Percentiles rank a stretch among this genome's conserved stretches.
Evolutionary conservation across 73 alveolate species (phyloP).

Genomic region (Halteria grandinella): DNA sequence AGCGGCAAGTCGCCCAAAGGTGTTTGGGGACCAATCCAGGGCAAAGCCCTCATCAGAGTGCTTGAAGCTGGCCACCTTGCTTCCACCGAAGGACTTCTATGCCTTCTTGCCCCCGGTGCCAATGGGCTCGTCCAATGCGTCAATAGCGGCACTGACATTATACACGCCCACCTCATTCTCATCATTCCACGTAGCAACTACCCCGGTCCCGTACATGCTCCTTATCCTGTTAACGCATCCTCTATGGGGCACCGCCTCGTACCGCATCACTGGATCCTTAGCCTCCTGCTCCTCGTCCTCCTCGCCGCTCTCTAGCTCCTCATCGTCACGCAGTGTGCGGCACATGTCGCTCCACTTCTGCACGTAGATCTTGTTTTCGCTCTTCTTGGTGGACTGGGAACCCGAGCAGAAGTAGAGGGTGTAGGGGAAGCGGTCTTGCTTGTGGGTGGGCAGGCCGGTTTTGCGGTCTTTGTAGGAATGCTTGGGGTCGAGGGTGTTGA

Average conservation of each 20-base stretch:
- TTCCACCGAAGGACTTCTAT: slow-evolving; percentile 53
- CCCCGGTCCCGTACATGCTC: slow-evolving; percentile 84
- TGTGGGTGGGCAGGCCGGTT: slow-evolving; percentile 60
- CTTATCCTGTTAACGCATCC: slow-evolving; percentile 90
- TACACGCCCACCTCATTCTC: slow-evolving; percentile 83
- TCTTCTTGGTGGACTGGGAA: slow-evolving; percentile 81
- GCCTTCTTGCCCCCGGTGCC: slow-evolving; percentile 52
- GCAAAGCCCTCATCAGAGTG: slow-evolving; percentile 84
- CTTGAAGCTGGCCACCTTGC: slow-evolving; percentile 23
- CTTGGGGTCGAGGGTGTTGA: slow-evolving; percentile 32
- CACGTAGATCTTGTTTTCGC: slow-evolving; percentile 81
- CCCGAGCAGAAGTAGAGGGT: slow-evolving; percentile 88
- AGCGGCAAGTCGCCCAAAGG: slow-evolving; percentile 78
- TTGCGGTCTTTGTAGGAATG: slow-evolving; percentile 56
- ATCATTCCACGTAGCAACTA: slow-evolving; percentile 91
- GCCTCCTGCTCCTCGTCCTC: slow-evolving; percentile 82
- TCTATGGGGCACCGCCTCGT: slow-evolving; percentile 73
- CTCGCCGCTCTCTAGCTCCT: slow-evolving; percentile 58
- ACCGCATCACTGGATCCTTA: slow-evolving; percentile 83
- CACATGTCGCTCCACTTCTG: slow-evolving; percentile 87
- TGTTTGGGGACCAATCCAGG: slow-evolving; percentile 86
- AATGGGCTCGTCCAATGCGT: slow-evolving; percentile 59
- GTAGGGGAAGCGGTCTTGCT: slow-evolving; percentile 84
- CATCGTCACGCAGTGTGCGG: slow-evolving; percentile 76
- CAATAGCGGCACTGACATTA: slow-evolving; percentile 76